Evolutionary conservation across 306 rosid genomes (phyloP).

Genomic region (Datisca glomerata): DNA sequence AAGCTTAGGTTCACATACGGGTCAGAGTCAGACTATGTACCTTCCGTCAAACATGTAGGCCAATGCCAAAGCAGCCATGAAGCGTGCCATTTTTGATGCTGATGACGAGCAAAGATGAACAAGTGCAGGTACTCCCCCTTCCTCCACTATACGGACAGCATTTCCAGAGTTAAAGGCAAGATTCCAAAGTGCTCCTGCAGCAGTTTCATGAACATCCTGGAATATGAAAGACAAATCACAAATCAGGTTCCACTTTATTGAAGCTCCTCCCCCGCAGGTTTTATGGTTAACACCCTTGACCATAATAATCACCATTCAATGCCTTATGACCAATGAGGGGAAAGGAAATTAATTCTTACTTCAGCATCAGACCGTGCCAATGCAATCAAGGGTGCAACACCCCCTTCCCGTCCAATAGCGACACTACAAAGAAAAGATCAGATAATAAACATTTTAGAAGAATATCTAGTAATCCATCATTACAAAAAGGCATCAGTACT

Average conservation of each 20-base stretch:
- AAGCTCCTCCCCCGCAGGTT: too few species aligned
- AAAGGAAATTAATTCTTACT: slow-evolving; percentile 32
- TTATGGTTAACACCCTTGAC: too few species aligned
- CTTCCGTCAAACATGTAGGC: slow-evolving; percentile 99
- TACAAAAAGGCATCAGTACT: too few species aligned
- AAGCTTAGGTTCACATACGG: too few species aligned
- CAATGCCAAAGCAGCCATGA: slow-evolving; percentile 97
- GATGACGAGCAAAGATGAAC: slow-evolving; percentile 93
- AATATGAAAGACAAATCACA: slow-evolving; percentile 20
- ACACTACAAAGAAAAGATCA: slow-evolving; percentile 32
- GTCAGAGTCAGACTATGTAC: slow-evolving; percentile 24
- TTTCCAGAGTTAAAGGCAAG: slow-evolving; percentile 97
- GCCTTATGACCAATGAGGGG: too few species aligned
- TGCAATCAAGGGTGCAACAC: slow-evolving; percentile 95
- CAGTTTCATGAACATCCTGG: slow-evolving; percentile 99
- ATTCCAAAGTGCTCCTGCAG: slow-evolving; percentile 99
- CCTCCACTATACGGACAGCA: slow-evolving; percentile 94
- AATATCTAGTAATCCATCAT: too few species aligned
- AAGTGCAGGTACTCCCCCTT: slow-evolving; percentile 94
- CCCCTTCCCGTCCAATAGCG: slow-evolving; percentile 99
- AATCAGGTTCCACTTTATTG: slow-evolving; percentile 11
- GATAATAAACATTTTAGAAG: too few species aligned
- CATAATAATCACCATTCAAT: too few species aligned
- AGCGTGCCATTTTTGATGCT: slow-evolving; percentile 96
- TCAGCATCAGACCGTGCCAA: slow-evolving; percentile 84